phyloP scores from a whole-genome alignment of 116 monocot species.

The Cymodocea nodosa region DNA sequence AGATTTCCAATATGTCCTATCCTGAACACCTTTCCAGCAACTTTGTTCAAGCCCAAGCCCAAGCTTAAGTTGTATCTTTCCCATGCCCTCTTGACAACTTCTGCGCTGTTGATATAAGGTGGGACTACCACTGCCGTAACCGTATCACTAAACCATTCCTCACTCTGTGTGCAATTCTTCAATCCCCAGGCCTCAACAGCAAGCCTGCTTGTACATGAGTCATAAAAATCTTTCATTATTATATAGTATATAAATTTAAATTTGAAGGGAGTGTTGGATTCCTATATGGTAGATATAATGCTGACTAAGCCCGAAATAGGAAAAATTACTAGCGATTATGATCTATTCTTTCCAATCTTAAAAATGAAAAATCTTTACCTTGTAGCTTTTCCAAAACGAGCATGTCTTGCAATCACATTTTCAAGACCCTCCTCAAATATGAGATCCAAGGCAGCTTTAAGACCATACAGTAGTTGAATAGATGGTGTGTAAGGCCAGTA shows the following conservation, averaged over 20 bases:
- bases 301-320: background rate
- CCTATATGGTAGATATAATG: too few relatives aligned
- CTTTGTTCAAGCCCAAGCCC: slow-evolving; percentile 50
- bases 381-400: slow-evolving; percentile 71
- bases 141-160: slow-evolving; percentile 55
- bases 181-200: slow-evolving; percentile 69
- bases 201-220: slow-evolving; percentile 27
- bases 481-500: slow-evolving; percentile 99
- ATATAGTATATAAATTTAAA: too few relatives aligned
- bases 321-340: background rate
- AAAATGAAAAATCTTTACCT: slow-evolving; percentile 28
- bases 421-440: slow-evolving; percentile 94
- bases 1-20: slow-evolving; percentile 49
- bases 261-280: too few relatives aligned
- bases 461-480: slow-evolving; percentile 87
- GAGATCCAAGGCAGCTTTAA: slow-evolving; percentile 74
- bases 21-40: slow-evolving; percentile 52
- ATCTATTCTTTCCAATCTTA: background rate
- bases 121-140: slow-evolving; percentile 51
- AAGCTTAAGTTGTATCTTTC: slow-evolving; percentile 48
- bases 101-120: slow-evolving; percentile 39
- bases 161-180: slow-evolving; percentile 51
- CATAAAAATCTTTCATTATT: too few relatives aligned
- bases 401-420: slow-evolving; percentile 73
- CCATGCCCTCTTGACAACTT: slow-evolving; percentile 40